These are phyloP conservation scores for Gigaspora rosea DNA, from an alignment of 192 early-diverging fungal genomes.

Conservation along the genomic window DNA sequence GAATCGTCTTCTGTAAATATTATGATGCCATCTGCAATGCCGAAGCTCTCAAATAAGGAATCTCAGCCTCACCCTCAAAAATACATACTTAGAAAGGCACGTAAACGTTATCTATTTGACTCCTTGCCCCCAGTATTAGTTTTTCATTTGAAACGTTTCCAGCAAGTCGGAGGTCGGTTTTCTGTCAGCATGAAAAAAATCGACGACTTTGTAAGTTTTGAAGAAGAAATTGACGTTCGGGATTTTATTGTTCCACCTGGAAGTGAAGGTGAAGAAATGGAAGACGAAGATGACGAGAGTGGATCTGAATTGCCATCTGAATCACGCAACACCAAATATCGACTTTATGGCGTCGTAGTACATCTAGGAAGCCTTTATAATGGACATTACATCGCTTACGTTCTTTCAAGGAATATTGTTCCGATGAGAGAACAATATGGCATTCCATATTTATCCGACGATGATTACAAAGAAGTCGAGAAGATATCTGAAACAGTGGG, in stretches of 20 bases:
- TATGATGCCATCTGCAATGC: too few species aligned
- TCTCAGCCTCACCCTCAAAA: conserved; percentile 4
- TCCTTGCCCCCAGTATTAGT: conserved; percentile 43
- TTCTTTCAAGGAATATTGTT: conserved; percentile 32
- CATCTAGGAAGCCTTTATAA: conserved; percentile 45
- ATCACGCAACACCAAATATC: conserved; percentile 33
- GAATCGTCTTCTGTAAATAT: too few species aligned
- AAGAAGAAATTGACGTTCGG: conserved; percentile 39
- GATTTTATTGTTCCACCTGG: conserved; percentile 39
- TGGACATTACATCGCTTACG: conserved; percentile 48
- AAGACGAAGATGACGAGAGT: conserved; percentile 31
- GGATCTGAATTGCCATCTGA: background rate
- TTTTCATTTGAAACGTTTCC: conserved; percentile 47
- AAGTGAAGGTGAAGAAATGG: conserved; percentile 1
- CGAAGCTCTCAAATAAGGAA: background rate
- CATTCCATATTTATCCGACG: background rate
- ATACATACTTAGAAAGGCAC: conserved; percentile 38
- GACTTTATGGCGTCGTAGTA: conserved; percentile 46
- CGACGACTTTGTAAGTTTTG: conserved; percentile 42
- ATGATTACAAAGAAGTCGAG: background rate
- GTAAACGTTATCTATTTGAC: conserved; percentile 43
- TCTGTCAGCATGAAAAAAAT: conserved; percentile 42
- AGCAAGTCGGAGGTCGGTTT: conserved; percentile 35
- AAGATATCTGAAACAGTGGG: background rate
- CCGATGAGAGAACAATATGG: conserved; percentile 8